A percentile compares a stretch with the other conserved stretches of the same genome.
Evolutionary conservation across 768 basidiomycete genomes (phyloP).

Genomic region (Pilatotrama ljubarskyi): DNA sequence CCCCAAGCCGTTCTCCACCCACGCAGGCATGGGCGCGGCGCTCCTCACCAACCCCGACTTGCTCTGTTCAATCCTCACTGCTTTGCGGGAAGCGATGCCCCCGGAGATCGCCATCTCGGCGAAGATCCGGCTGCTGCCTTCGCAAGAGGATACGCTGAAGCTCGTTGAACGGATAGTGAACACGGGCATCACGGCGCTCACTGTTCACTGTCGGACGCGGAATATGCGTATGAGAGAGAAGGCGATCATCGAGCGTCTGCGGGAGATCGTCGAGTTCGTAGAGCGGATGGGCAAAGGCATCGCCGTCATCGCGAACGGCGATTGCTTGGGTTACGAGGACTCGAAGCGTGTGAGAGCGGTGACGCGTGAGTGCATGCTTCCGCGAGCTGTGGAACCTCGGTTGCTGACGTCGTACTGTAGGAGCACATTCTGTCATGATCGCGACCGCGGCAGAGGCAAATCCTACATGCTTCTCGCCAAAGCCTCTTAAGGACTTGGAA

Average conservation of each 20-base stretch:
- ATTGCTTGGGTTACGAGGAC: conserved; percentile 79
- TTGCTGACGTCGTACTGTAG: conserved; percentile 34
- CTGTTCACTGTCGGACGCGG: conserved; percentile 93
- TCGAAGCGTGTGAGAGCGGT: conserved; percentile 69
- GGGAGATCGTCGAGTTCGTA: conserved; percentile 86
- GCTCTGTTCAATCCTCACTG: conserved; percentile 83
- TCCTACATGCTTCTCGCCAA: conserved; percentile 80
- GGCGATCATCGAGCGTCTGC: conserved; percentile 76
- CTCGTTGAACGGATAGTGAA: conserved; percentile 87
- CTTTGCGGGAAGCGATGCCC: conserved; percentile 71
- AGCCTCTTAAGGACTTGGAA: conserved; percentile 68
- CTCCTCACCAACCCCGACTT: conserved; percentile 89
- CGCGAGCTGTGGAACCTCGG: not conserved
- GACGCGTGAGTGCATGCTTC: conserved; percentile 56
- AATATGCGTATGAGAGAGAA: conserved; percentile 84
- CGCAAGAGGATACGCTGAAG: conserved; percentile 83
- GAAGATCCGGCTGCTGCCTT: conserved; percentile 88
- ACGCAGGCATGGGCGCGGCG: conserved; percentile 95
- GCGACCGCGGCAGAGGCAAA: conserved; percentile 94
- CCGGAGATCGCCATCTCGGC: conserved; percentile 85
- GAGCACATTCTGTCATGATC: conserved; percentile 93
- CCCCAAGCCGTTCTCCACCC: conserved; percentile 93
- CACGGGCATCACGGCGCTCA: conserved; percentile 87
- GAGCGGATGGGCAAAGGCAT: conserved; percentile 69
- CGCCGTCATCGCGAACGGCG: conserved; percentile 94